These are phyloP conservation scores for Collybiopsis confluens DNA, from an alignment of 768 basidiomycete genomes.

Conservation along the genomic window DNA sequence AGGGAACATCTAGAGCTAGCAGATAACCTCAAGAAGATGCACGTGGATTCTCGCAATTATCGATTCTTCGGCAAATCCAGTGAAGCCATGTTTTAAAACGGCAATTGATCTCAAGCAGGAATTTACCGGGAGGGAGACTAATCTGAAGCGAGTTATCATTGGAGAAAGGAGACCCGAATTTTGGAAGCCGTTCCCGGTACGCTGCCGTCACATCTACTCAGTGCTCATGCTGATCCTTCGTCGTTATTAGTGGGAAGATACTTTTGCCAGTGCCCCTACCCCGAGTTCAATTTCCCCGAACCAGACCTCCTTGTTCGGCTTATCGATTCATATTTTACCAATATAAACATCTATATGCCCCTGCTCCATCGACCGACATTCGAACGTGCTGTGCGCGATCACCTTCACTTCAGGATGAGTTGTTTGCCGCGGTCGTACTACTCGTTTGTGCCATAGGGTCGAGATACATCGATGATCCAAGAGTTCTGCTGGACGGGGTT, in stretches of 20 bases:
- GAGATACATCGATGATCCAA: too few species aligned
- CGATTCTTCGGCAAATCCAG: slow-evolving; percentile 57
- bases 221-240: too few species aligned
- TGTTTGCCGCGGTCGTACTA: not conserved
- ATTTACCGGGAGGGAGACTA: slow-evolving; percentile 36
- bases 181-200: slow-evolving; percentile 18
- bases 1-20: slow-evolving; percentile 29
- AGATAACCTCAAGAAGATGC: slow-evolving; percentile 30
- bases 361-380: slow-evolving; percentile 52
- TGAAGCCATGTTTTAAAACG: slow-evolving; percentile 45
- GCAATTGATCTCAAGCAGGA: slow-evolving; percentile 60
- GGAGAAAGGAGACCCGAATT: slow-evolving; percentile 16
- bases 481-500: too few species aligned
- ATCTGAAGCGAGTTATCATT: slow-evolving; percentile 9
- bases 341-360: slow-evolving; percentile 35
- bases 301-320: slow-evolving; percentile 33
- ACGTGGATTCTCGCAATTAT: slow-evolving; percentile 30
- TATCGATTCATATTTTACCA: slow-evolving; percentile 44
- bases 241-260: slow-evolving; percentile 34
- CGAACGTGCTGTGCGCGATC: slow-evolving; percentile 22
- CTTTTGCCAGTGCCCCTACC: too few species aligned
- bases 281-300: slow-evolving; percentile 23
- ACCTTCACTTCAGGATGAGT: not conserved
- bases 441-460: too few species aligned
- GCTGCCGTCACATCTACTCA: too few species aligned